phyloP scores from a whole-genome alignment of 805 yeast species.

The Sugiyamaella valdiviana region DNA sequence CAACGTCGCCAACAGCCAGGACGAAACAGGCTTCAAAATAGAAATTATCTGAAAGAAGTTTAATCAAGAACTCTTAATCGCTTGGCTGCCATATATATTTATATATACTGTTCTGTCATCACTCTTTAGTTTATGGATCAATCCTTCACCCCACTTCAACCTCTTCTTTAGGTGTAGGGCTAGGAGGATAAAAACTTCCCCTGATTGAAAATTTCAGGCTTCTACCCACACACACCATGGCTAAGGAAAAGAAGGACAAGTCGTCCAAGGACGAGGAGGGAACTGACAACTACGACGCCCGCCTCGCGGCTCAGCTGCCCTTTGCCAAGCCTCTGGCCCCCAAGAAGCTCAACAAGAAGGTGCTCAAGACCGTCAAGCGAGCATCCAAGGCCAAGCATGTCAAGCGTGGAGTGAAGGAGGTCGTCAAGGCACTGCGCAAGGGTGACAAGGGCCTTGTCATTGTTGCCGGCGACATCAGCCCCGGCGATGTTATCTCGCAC shows the following conservation, averaged over 20 bases:
- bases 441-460: slow-evolving; percentile 96
- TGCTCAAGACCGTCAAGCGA: slow-evolving; percentile 90
- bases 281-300: slow-evolving; percentile 78
- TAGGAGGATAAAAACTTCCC: neutral
- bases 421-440: slow-evolving; percentile 93
- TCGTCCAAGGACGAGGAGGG: slow-evolving; percentile 14
- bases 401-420: slow-evolving; percentile 98
- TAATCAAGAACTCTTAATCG: no score
- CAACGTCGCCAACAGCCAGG: no score
- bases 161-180: neutral
- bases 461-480: slow-evolving; percentile 97
- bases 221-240: slow-evolving; percentile 15
- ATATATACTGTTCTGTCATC: no score
- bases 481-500: slow-evolving; percentile 94
- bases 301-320: slow-evolving; percentile 84
- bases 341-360: slow-evolving; percentile 91
- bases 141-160: neutral
- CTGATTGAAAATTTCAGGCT: neutral
- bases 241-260: slow-evolving; percentile 23
- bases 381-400: slow-evolving; percentile 98
- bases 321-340: slow-evolving; percentile 95
- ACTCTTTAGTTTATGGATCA: no score
- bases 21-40: no score
- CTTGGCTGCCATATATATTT: no score
- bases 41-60: no score